Base-by-base conservation (phyloP, 306 rosid species). In the Cajanus cajan region DNA sequence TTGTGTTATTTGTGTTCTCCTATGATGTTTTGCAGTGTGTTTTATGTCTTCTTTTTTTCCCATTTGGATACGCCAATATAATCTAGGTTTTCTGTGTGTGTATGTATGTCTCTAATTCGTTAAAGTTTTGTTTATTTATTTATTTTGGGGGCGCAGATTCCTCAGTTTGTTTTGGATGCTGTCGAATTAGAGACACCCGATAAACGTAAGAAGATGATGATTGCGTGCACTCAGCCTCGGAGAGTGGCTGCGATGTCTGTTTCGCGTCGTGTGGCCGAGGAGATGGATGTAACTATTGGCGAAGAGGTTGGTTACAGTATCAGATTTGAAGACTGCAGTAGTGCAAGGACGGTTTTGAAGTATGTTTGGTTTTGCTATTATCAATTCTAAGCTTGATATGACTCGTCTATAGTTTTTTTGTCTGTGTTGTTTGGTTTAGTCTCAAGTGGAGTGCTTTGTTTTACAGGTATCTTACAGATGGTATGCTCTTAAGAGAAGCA, bases 191-290 rank as follows among this genome's bases (percentile, higher is more conserved):
- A 91, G 40, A 44, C 87, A n/a, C 85, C 95, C 2, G 95, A 88
- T 80, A 93, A 89, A 76, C 89, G 92, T 8, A 90, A 79, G 86
- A 94, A 94, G 85, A 86, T 90, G 94, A 89, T 93, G 98, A 50
- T 91, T 80, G 98, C 94, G 3, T 94, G 98, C 81, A 94, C 98
- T 75, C 97, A 91, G 71, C 98, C 98, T 48, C 96, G 97, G 45
- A 86, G 98, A 62, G 97, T 94, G 87, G 98, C 98, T 81, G 98
- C 97, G 7, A 94, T 94, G 97, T 94, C 98, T 64, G 98, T 94
- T 68, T 94, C 98, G n/a, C 83, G 94, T 28, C 98, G 98, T 86
- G 98, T 94, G 68, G 98, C 98, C 5, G 97, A 94, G 78, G 98
- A 94, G 94, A 94, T 94, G 98, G 98, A 94, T 54, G 98, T 94